Conservation (phyloP, 1,284 basidiomycete species). For the Irpex sp. region DNA sequence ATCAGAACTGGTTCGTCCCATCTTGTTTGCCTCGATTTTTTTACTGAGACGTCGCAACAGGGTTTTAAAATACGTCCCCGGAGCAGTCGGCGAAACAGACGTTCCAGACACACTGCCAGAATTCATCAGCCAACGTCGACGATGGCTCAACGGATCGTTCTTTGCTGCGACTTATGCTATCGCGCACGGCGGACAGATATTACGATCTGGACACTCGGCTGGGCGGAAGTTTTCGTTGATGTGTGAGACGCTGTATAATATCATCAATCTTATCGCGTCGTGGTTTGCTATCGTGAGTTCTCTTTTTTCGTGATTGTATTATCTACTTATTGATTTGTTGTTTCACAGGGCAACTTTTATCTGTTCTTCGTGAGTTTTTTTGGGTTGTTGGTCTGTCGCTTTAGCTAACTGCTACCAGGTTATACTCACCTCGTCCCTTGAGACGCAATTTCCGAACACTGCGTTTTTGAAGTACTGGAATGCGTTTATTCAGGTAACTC, state of each 20-base stretch:
- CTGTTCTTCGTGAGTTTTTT: constrained; percentile 94
- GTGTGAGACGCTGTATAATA: constrained; percentile 84
- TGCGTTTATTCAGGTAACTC: constrained; percentile 65
- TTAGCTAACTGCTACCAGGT: no score
- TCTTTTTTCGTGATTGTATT: not conserved
- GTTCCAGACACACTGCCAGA: constrained; percentile 93
- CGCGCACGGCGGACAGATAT: constrained; percentile 81
- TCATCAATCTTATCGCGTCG: constrained; percentile 84
- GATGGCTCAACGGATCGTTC: constrained; percentile 94
- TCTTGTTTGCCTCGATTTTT: not conserved
- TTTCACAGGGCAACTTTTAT: constrained; percentile 82
- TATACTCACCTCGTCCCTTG: constrained; percentile 85
- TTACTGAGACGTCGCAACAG: constrained; percentile 30
- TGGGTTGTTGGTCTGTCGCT: no score
- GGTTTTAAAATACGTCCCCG: constrained; percentile 96
- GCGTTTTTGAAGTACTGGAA: constrained; percentile 77
- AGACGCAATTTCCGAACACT: constrained; percentile 71
- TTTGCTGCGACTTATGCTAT: constrained; percentile 89
- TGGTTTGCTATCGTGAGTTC: constrained; percentile 87
- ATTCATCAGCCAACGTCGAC: constrained; percentile 89
- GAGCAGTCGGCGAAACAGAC: constrained; percentile 94
- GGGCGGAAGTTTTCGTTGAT: constrained; percentile 74
- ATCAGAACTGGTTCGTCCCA: constrained; percentile 68
- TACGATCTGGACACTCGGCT: constrained; percentile 81
- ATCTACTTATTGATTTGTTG: not conserved